These are phyloP conservation scores for Sparassis latifolia DNA, from an alignment of 1,284 basidiomycete genomes.

Conservation along the genomic window DNA sequence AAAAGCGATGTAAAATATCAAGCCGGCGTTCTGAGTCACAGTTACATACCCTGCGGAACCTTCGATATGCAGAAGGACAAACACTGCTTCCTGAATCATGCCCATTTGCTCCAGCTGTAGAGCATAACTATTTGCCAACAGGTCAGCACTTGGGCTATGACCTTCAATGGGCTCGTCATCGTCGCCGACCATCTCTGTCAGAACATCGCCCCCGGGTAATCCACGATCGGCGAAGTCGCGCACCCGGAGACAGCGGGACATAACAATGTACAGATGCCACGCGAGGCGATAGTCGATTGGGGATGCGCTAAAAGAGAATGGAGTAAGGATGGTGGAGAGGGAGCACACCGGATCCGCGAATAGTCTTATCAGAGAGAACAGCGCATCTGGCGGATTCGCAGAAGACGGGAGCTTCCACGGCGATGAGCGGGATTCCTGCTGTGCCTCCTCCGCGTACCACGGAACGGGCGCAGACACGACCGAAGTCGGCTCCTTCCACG, in stretches of 20 bases:
- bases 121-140: conserved; percentile 81
- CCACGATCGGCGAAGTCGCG: conserved; percentile 84
- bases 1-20: not conserved
- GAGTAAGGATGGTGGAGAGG: conserved; percentile 53
- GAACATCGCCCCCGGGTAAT: conserved; percentile 31
- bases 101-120: conserved; percentile 80
- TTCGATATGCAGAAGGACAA: conserved; percentile 88
- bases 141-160: conserved; percentile 79
- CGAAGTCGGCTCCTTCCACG: conserved; percentile 36
- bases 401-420: conserved; percentile 32
- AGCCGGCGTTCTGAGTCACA: conserved; percentile 3
- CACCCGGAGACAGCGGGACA: conserved; percentile 76
- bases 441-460: conserved; percentile 49
- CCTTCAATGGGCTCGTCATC: conserved; percentile 48
- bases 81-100: conserved; percentile 81
- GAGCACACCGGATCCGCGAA: conserved; percentile 64
- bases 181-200: conserved; percentile 36
- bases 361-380: conserved; percentile 83
- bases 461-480: conserved; percentile 63
- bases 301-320: conserved; percentile 72
- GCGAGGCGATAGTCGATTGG: conserved; percentile 79
- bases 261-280: conserved; percentile 91
- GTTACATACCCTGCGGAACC: conserved; percentile 62
- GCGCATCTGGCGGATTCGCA: conserved; percentile 52
- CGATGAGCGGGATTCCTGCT: conserved; percentile 17